Percentiles rank a stretch among this genome's conserved stretches.
Evolutionary conservation across 352 stramenopile genomes (phyloP).

Genomic region (Pythium aristosporum): DNA sequence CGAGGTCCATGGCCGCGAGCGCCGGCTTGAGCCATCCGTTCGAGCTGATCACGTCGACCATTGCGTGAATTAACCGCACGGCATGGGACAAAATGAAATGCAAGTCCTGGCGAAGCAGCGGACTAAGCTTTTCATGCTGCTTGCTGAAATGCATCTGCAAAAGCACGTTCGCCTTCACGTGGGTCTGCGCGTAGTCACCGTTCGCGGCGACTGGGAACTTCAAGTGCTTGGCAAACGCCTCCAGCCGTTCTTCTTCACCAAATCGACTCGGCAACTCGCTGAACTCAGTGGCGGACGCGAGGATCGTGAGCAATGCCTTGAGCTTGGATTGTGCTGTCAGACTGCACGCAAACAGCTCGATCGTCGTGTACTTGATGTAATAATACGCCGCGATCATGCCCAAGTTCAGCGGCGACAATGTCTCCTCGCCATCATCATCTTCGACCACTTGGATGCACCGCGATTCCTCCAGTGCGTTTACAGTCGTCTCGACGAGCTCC

Average conservation of each 20-base stretch:
- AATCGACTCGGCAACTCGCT: conserved; percentile 91
- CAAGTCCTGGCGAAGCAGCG: conserved; percentile 92
- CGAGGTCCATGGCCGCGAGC: conserved; percentile 98
- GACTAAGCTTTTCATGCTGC: conserved; percentile 85
- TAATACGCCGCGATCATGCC: conserved; percentile 99
- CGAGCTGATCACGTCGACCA: conserved; percentile 99
- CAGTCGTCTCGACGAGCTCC: conserved; percentile 97
- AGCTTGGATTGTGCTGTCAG: conserved; percentile 97
- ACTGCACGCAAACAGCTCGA: conserved; percentile 98
- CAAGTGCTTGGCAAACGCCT: conserved; percentile 93
- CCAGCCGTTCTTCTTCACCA: conserved; percentile 93
- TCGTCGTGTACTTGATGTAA: conserved; percentile 99
- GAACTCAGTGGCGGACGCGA: conserved; percentile 97
- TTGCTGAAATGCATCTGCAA: conserved; percentile 97
- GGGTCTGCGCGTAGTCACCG: conserved; percentile 90
- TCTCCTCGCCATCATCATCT: conserved; percentile 84
- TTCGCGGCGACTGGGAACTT: conserved; percentile 89
- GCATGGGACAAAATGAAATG: conserved; percentile 90
- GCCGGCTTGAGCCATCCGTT: conserved; percentile 99
- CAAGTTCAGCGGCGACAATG: conserved; percentile 96
- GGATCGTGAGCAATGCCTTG: conserved; percentile 95
- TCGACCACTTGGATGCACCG: conserved; percentile 96
- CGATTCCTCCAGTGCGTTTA: conserved; percentile 96
- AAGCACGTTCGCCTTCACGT: conserved; percentile 96
- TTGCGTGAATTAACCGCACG: conserved; percentile 95